Evolutionary conservation across 2,329 filamentous ascomycete genomes (phyloP).

Genomic region (Aureobasidium sp.): DNA sequence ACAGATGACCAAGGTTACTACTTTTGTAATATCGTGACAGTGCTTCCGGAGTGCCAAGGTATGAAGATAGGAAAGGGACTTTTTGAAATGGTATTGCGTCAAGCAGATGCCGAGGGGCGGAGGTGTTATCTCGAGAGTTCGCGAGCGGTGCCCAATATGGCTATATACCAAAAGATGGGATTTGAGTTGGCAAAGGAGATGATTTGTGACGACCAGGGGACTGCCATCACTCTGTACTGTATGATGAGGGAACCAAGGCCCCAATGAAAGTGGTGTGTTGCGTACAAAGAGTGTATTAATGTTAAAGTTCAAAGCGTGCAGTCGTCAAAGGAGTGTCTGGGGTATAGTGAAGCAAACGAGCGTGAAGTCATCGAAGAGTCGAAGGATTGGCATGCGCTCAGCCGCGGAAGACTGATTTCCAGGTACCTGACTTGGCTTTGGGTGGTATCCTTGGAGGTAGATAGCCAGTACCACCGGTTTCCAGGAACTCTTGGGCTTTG

Average conservation of each 20-base stretch:
- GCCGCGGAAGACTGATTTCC: constrained; percentile 1
- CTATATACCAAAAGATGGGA: constrained; percentile 64
- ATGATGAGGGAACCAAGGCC: constrained; percentile 36
- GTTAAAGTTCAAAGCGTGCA: not conserved
- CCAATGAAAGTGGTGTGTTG: not conserved
- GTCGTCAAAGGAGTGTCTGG: constrained; percentile 11
- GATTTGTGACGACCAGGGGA: constrained; percentile 57
- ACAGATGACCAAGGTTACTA: constrained; percentile 62
- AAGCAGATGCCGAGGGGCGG: constrained; percentile 57
- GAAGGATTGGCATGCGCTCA: not conserved
- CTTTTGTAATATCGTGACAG: constrained; percentile 69
- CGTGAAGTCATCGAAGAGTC: not conserved
- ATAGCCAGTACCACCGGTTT: constrained; percentile 6
- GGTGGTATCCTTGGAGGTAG: constrained; percentile 2
- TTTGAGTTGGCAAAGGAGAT: constrained; percentile 60
- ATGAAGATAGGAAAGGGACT: constrained; percentile 59
- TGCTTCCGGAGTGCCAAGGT: constrained; percentile 58
- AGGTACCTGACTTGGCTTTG: not conserved
- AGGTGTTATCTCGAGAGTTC: constrained; percentile 66
- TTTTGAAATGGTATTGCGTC: constrained; percentile 56
- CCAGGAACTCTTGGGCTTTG: constrained; percentile 6
- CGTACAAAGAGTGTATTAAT: not conserved
- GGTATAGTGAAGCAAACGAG: not conserved
- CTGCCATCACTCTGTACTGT: constrained; percentile 40
- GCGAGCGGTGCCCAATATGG: constrained; percentile 59